These are phyloP conservation scores for Aureoboletus auriporus DNA, from an alignment of 768 basidiomycete species.

Conservation along the genomic window DNA sequence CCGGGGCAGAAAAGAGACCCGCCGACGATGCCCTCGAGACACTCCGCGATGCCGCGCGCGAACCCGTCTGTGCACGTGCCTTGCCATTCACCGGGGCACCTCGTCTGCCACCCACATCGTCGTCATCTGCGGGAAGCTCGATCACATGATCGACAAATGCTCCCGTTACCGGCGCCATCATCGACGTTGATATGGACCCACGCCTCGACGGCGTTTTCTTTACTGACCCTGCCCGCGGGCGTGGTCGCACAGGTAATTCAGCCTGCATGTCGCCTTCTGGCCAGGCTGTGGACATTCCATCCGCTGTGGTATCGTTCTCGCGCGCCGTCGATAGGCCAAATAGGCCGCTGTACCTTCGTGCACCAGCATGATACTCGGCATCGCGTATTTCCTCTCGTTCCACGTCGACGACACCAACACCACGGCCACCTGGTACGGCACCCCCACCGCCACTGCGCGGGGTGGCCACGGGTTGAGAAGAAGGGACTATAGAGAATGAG, in stretches of 20 bases:
- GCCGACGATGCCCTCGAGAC: conserved; percentile 1
- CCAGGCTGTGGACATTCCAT: not conserved
- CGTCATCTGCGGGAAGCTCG: conserved; percentile 18
- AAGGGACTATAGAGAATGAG: not conserved
- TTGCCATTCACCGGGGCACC: not conserved
- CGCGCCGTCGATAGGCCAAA: not conserved
- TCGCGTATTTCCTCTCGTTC: conserved; percentile 22
- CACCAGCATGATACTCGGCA: conserved; percentile 5
- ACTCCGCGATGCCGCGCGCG: not conserved
- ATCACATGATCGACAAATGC: conserved; percentile 21
- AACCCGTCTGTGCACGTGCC: not conserved
- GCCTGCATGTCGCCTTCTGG: not conserved
- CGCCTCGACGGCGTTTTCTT: conserved; percentile 8
- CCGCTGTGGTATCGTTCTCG: not conserved
- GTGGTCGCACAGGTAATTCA: not conserved
- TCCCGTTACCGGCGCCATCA: conserved; percentile 4
- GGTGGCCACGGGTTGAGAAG: conserved; percentile 3
- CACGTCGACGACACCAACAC: conserved; percentile 21
- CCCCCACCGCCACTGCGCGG: conserved; percentile 14
- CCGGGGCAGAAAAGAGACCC: not conserved
- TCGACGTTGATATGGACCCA: no score
- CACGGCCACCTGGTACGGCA: conserved; percentile 28
- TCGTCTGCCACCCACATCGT: not conserved
- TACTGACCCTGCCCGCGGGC: conserved; percentile 6
- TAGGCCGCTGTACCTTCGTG: not conserved